Conservation (phyloP, 2,329 filamentous ascomycete species). For the Microdochium paspali region DNA sequence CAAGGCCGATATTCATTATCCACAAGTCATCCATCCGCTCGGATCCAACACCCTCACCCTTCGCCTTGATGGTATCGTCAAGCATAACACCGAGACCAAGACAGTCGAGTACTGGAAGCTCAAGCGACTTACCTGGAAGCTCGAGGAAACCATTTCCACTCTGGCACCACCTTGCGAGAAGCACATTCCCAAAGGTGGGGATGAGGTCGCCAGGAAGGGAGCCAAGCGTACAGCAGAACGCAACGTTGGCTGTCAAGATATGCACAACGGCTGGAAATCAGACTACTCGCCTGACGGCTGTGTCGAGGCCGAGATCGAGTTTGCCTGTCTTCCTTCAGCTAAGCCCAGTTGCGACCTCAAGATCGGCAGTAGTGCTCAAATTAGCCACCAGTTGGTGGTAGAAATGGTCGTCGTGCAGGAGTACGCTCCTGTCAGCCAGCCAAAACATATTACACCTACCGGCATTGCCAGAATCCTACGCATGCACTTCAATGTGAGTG, state of each 20-base stretch:
- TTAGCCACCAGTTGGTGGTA: constrained; percentile 78
- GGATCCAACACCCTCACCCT: constrained; percentile 72
- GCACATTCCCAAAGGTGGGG: constrained; percentile 52
- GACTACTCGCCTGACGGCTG: constrained; percentile 47
- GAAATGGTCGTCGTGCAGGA: constrained; percentile 94
- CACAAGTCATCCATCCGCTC: constrained; percentile 76
- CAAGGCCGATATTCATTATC: constrained; percentile 73
- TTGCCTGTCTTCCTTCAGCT: constrained; percentile 46
- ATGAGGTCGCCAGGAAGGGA: constrained; percentile 47
- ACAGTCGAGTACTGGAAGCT: constrained; percentile 77
- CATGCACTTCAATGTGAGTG: constrained; percentile 77
- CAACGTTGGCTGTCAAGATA: constrained; percentile 68
- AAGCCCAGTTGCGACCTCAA: constrained; percentile 72
- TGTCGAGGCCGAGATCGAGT: constrained; percentile 75
- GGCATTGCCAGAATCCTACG: constrained; percentile 83
- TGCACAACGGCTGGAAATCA: constrained; percentile 87
- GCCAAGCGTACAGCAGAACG: constrained; percentile 65
- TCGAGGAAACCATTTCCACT: constrained; percentile 78
- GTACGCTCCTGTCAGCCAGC: constrained; percentile 63
- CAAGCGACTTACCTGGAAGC: constrained; percentile 84
- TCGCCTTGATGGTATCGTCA: constrained; percentile 77
- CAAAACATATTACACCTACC: constrained; percentile 66
- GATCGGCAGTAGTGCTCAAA: constrained; percentile 59
- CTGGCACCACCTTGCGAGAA: constrained; percentile 71
- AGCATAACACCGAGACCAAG: constrained; percentile 55